These are phyloP conservation scores for Xerocomus amazonicus DNA, from an alignment of 1,284 basidiomycete genomes.

Conservation along the genomic window DNA sequence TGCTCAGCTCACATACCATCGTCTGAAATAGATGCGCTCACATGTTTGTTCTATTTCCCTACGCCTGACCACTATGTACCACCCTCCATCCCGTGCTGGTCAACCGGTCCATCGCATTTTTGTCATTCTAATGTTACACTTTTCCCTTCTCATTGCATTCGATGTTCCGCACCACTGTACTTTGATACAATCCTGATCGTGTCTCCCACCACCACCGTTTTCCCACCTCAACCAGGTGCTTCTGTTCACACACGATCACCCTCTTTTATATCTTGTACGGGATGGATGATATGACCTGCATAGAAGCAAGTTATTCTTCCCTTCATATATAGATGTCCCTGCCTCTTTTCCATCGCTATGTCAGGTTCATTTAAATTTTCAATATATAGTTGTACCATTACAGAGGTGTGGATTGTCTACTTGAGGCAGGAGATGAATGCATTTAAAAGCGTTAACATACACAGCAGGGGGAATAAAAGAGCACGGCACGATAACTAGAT, in stretches of 20 bases:
- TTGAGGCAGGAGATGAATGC: not conserved
- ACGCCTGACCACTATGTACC: conserved; percentile 1
- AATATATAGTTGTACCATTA: conserved; percentile 21
- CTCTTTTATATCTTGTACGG: not conserved
- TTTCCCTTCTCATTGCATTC: conserved; percentile 1
- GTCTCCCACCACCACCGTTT: not conserved
- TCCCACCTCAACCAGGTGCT: not conserved
- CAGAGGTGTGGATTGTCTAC: conserved; percentile 4
- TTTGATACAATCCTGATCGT: conserved; percentile 13
- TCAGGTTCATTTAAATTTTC: conserved; percentile 12
- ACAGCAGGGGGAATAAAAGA: conserved; percentile 1
- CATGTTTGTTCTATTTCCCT: conserved; percentile 6
- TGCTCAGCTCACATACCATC: conserved; percentile 9
- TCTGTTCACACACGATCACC: not conserved
- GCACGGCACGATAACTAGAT: conserved; percentile 2
- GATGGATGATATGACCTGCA: conserved; percentile 21
- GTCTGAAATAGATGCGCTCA: conserved; percentile 23
- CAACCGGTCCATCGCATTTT: too few species aligned
- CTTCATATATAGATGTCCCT: conserved; percentile 13
- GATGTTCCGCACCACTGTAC: conserved; percentile 18
- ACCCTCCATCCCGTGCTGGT: not conserved
- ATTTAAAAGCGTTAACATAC: conserved; percentile 6
- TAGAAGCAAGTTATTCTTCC: conserved; percentile 14
- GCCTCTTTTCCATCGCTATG: not conserved
- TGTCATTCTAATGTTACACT: too few species aligned